Evolutionary conservation across 495 filamentous ascomycete genomes (phyloP).

Genomic region (Podospora australis): DNA sequence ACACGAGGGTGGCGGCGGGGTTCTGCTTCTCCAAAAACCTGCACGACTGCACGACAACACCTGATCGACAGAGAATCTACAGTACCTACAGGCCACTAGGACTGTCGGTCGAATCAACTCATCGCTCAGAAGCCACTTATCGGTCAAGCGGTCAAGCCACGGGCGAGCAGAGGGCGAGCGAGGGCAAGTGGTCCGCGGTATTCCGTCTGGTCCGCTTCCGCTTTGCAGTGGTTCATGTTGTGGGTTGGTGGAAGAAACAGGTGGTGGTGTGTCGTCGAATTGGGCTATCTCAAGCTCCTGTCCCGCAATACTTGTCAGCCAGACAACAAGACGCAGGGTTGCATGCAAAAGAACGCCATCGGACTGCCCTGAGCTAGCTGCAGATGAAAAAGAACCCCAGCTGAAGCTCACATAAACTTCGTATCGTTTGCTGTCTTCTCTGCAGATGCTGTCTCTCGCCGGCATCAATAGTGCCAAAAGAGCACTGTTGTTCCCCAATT

Average conservation of each 20-base stretch:
- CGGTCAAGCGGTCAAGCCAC: neutral
- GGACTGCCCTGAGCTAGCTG: neutral
- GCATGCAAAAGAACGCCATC: neutral
- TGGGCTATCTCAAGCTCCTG: neutral
- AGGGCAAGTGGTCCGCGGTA: neutral
- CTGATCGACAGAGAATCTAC: neutral
- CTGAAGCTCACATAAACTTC: neutral
- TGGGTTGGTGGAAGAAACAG: too few relatives aligned
- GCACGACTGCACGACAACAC: neutral
- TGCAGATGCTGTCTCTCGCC: neutral
- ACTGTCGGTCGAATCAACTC: neutral
- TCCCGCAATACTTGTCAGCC: neutral
- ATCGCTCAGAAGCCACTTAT: constrained; percentile 1
- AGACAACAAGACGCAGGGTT: constrained; percentile 1
- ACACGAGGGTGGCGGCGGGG: neutral
- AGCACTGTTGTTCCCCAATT: constrained; percentile 5
- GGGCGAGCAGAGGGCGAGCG: too few relatives aligned
- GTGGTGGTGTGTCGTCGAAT: neutral
- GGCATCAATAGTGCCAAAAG: constrained; percentile 2
- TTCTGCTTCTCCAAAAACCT: neutral
- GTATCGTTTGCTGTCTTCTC: neutral
- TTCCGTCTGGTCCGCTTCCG: neutral
- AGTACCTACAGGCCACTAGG: too few relatives aligned
- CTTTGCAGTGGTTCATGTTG: too few relatives aligned
- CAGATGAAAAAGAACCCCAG: neutral